phyloP scores from a whole-genome alignment of 2,329 filamentous ascomycete genomes.

The Macroventuria anomochaeta region DNA sequence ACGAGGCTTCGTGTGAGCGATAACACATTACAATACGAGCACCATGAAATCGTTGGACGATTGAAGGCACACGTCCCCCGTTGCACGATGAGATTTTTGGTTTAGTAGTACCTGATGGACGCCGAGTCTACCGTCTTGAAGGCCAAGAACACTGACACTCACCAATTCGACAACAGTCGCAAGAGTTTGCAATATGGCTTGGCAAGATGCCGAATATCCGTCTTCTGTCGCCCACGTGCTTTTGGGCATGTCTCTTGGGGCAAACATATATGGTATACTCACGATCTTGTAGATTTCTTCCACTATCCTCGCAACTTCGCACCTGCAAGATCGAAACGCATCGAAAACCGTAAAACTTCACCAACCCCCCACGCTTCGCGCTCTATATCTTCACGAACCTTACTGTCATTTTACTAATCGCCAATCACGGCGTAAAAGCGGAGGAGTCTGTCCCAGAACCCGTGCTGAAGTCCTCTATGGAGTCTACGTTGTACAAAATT shows the following conservation, averaged over 20 bases:
- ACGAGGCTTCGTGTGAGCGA: too few relatives aligned
- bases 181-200: constrained; percentile 5
- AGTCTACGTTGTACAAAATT: constrained; percentile 24
- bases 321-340: background rate
- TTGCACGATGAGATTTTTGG: background rate
- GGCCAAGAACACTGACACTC: constrained; percentile 6
- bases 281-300: background rate
- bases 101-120: background rate
- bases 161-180: background rate
- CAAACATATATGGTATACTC: background rate
- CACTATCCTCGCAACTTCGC: background rate
- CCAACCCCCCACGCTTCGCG: too few relatives aligned
- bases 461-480: constrained; percentile 38
- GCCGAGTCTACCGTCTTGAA: background rate
- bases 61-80: background rate
- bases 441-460: constrained; percentile 41
- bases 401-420: constrained; percentile 11
- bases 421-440: constrained; percentile 35
- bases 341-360: background rate
- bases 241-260: background rate
- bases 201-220: constrained; percentile 12
- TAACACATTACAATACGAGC: too few relatives aligned
- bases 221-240: background rate
- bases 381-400: background rate
- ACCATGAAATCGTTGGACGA: background rate